These are phyloP conservation scores for Aspergillus steynii DNA, from an alignment of 495 filamentous ascomycete species.

Conservation along the genomic window DNA sequence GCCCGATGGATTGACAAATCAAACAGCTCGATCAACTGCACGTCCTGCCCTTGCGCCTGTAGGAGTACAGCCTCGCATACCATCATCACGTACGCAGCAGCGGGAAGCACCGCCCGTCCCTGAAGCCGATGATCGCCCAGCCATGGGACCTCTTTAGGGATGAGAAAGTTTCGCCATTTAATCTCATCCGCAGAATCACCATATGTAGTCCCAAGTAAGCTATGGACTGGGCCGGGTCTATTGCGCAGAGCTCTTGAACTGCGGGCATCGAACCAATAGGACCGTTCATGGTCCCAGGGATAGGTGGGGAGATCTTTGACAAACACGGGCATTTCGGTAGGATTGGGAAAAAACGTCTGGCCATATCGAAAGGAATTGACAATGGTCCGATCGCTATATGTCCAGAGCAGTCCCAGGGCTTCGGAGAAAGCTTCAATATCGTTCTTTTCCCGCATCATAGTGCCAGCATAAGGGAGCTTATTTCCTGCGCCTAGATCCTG, in stretches of 20 bases:
- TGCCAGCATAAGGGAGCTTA: constrained; percentile 38
- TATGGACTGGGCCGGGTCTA: constrained; percentile 1
- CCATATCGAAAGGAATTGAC: background rate
- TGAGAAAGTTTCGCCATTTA: constrained; percentile 27
- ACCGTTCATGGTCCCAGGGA: constrained; percentile 40
- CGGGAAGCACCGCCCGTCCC: constrained; percentile 25
- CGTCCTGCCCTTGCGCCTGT: constrained; percentile 3
- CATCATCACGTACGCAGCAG: constrained; percentile 23
- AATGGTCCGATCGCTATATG: constrained; percentile 8
- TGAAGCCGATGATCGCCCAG: constrained; percentile 24
- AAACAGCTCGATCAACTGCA: constrained; percentile 12
- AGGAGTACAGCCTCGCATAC: constrained; percentile 26
- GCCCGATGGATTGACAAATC: background rate
- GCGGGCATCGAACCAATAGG: constrained; percentile 46
- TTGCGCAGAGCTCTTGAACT: constrained; percentile 17
- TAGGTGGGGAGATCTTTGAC: constrained; percentile 42
- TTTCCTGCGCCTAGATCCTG: constrained; percentile 7
- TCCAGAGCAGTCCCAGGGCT: constrained; percentile 51
- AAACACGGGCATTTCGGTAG: background rate
- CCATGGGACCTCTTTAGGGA: constrained; percentile 18
- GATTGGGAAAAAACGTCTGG: constrained; percentile 7
- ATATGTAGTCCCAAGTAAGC: constrained; percentile 21
- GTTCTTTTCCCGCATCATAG: constrained; percentile 33
- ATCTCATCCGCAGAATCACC: constrained; percentile 16
- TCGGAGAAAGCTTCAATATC: constrained; percentile 39